Conservation (phyloP, 2,329 filamentous ascomycete species). For the Pseudogymnoascus destructans region DNA sequence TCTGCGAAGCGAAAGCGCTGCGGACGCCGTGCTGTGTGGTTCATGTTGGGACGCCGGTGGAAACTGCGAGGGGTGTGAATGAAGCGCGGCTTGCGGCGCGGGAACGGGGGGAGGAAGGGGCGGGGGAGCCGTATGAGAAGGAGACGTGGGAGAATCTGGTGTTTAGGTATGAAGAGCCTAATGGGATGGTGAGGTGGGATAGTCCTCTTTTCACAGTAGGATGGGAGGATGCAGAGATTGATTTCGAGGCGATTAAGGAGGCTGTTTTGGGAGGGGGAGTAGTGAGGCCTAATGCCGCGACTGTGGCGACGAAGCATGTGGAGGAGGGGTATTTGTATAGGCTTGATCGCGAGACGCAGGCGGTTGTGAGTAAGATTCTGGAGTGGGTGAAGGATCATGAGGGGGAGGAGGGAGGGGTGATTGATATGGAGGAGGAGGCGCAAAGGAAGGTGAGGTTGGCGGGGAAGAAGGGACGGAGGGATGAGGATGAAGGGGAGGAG, state of each 20-base stretch:
- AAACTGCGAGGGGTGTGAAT: slow-evolving; percentile 46
- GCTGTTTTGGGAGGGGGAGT: slow-evolving; percentile 44
- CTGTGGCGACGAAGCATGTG: slow-evolving; percentile 51
- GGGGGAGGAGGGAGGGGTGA: slow-evolving; percentile 46
- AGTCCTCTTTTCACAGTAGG: slow-evolving; percentile 68
- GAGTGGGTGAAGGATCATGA: slow-evolving; percentile 53
- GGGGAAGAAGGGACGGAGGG: slow-evolving; percentile 32
- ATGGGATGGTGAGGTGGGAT: slow-evolving; percentile 75
- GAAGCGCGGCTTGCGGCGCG: slow-evolving; percentile 37
- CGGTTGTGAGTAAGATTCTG: slow-evolving; percentile 56
- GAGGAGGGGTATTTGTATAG: slow-evolving; percentile 65
- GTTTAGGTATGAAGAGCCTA: slow-evolving; percentile 76
- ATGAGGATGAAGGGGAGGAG: slow-evolving; percentile 17
- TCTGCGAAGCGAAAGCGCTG: slow-evolving; percentile 71
- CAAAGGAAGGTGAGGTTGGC: slow-evolving; percentile 48
- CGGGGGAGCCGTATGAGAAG: slow-evolving; percentile 24
- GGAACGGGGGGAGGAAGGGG: slow-evolving; percentile 18
- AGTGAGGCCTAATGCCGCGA: slow-evolving; percentile 63
- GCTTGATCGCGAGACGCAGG: slow-evolving; percentile 66
- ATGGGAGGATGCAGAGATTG: slow-evolving; percentile 58
- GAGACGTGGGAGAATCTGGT: slow-evolving; percentile 26
- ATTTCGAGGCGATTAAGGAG: slow-evolving; percentile 62
- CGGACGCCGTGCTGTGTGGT: slow-evolving; percentile 64
- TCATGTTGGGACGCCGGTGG: slow-evolving; percentile 44
- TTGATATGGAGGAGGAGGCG: slow-evolving; percentile 27